Evolutionary conservation across 2,329 filamentous ascomycete species (phyloP).

Genomic region (Cercospora beticola): DNA sequence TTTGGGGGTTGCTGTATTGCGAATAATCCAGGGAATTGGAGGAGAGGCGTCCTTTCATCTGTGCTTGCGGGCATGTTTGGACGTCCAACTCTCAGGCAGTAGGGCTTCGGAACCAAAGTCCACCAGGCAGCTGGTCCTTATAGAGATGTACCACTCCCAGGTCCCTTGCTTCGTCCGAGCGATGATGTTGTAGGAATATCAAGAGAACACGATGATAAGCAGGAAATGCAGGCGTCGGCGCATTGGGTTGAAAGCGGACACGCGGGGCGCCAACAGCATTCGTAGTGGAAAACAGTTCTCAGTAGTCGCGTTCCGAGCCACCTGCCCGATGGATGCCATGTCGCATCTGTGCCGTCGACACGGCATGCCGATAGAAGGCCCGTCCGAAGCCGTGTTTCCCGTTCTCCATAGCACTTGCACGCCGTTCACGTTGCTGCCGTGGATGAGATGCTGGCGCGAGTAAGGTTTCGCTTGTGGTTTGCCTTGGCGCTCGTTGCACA

Average conservation of each 20-base stretch:
- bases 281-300: not conserved
- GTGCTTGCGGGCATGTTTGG: slow-evolving; percentile 19
- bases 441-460: not conserved
- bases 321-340: not conserved
- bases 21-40: slow-evolving; percentile 31
- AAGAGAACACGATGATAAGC: not conserved
- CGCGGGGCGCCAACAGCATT: not conserved
- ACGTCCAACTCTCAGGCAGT: not conserved
- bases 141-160: not conserved
- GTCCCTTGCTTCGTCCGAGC: not conserved
- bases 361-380: not conserved
- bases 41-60: slow-evolving; percentile 32
- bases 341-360: not conserved
- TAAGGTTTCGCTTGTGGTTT: not conserved
- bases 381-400: not conserved
- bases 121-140: not conserved
- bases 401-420: not conserved
- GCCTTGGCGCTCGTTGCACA: not conserved
- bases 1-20: slow-evolving; percentile 1
- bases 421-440: not conserved
- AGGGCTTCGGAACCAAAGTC: not conserved
- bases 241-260: not conserved
- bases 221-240: not conserved
- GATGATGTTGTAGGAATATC: not conserved
- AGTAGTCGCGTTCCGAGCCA: not conserved